phyloP scores from a whole-genome alignment of 768 basidiomycete genomes.

The Sarcodon sp. region DNA sequence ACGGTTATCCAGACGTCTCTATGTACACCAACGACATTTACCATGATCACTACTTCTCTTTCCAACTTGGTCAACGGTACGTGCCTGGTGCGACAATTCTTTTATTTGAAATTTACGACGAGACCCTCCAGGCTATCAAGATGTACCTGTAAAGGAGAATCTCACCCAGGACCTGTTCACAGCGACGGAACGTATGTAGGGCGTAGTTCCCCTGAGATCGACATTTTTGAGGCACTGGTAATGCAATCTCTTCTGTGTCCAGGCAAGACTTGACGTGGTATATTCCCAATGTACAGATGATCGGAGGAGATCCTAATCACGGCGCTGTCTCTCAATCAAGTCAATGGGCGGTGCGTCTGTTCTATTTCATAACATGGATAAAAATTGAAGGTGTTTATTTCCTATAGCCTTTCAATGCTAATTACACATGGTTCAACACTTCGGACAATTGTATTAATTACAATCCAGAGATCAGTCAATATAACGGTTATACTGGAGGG shows the following conservation, averaged over 20 bases:
- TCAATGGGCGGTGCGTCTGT: conserved; percentile 58
- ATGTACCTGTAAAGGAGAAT: conserved; percentile 35
- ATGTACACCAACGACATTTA: conserved; percentile 39
- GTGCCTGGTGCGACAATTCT: conserved; percentile 67
- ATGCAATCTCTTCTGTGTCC: too few relatives aligned
- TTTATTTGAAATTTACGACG: conserved; percentile 30
- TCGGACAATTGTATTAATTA: conserved; percentile 43
- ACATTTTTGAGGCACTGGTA: conserved; percentile 47
- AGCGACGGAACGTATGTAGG: conserved; percentile 47
- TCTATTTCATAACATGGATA: too few relatives aligned
- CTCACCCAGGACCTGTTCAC: conserved; percentile 38
- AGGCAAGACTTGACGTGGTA: too few relatives aligned
- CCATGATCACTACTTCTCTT: conserved; percentile 37
- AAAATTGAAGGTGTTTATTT: not conserved
- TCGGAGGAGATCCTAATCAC: conserved; percentile 3
- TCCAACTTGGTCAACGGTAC: conserved; percentile 60
- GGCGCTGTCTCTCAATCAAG: conserved; percentile 75
- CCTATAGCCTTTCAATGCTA: conserved; percentile 59
- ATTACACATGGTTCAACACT: conserved; percentile 59
- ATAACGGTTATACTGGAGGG: conserved; percentile 61
- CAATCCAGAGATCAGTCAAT: conserved; percentile 31
- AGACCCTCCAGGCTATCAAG: conserved; percentile 17
- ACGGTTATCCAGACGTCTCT: conserved; percentile 54
- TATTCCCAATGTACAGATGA: too few relatives aligned
- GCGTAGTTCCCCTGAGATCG: conserved; percentile 60